Percentiles rank a stretch among this genome's conserved stretches.
Conservation (phyloP, 1,139 yeast species). For the Geotrichum aggregatum region DNA sequence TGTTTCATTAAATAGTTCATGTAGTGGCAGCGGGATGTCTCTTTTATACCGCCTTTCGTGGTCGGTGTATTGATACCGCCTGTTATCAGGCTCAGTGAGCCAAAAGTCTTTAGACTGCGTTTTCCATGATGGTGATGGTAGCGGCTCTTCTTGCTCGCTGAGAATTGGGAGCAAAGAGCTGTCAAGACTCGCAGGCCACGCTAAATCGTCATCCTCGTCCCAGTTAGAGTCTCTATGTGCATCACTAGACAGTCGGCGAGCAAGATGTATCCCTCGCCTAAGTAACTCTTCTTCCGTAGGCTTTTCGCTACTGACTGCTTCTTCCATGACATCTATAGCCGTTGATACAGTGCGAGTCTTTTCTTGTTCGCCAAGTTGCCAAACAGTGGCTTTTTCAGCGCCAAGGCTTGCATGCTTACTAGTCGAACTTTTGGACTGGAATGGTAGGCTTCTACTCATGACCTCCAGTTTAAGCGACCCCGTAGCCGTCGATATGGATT, state of each 20-base stretch:
- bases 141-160: slow-evolving; percentile 1
- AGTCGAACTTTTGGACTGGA: too few species aligned
- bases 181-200: slow-evolving; percentile 7
- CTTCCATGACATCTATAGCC: not conserved
- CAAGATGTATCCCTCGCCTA: slow-evolving; percentile 37
- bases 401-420: slow-evolving; percentile 27
- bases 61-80: slow-evolving; percentile 32
- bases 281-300: slow-evolving; percentile 34
- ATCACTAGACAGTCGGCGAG: slow-evolving; percentile 36
- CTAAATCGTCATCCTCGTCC: slow-evolving; percentile 42
- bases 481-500: slow-evolving; percentile 32
- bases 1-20: slow-evolving; percentile 36
- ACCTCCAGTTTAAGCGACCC: slow-evolving; percentile 38
- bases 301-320: slow-evolving; percentile 6
- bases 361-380: slow-evolving; percentile 27
- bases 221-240: slow-evolving; percentile 36
- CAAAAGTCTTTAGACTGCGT: slow-evolving; percentile 13
- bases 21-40: slow-evolving; percentile 29
- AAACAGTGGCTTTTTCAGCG: slow-evolving; percentile 30
- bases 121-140: slow-evolving; percentile 24
- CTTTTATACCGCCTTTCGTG: slow-evolving; percentile 33
- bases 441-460: slow-evolving; percentile 30
- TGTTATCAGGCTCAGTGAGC: slow-evolving; percentile 22
- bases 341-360: not conserved
- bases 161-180: not conserved